Evolutionary conservation across 75 land plant genomes (phyloP), one percentile per base, ranked within the genome.

Genomic region (Selaginella moellendorffii): DNA sequence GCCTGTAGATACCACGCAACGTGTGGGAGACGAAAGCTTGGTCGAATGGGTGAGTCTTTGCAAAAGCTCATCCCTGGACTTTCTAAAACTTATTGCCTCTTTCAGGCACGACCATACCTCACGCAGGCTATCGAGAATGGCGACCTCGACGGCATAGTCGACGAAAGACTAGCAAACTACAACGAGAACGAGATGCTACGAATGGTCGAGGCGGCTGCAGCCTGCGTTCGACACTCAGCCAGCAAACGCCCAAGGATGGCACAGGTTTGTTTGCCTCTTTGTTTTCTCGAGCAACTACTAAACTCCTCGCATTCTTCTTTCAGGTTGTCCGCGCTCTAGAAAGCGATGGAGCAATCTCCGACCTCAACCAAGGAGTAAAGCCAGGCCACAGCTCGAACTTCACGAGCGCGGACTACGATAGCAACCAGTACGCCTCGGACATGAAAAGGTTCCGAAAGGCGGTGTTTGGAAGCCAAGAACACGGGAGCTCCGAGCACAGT

Each of bases 301-400:
- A n/a, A n/a, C n/a, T n/a, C n/a, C n/a, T n/a, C n/a, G n/a, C n/a
- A n/a, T n/a, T n/a, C n/a, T n/a, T 46, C 17, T 60, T 65, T 2
- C 71, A 84, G 87, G 83, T 87, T 29, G 86, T 81, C 8, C 67
- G 97, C 66, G 95, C 82, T 28, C 71, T 92, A 36, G 95, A 88
- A 58, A 64, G 68, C 59, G 65, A 84, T 2, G n/a, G n/a, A n/a
- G n/a, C n/a, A n/a, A 25, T 63, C 5, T 25, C 69, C 1, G 95
- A 85, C 67, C 67, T 88, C 0, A 65, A 31, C 61, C 84, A 88
- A 60, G 97, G 97, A 9, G 59, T 88, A 62, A 72, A 63, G 64
- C 80, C 87, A 2, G 97, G 97, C 0, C 75, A 83, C 30, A 92
- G 93, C 62, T 75, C 73, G 24, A 67, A 73, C 8, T 71, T 68